Percentiles rank a stretch among this genome's conserved stretches.
Evolutionary conservation across 441 rosid genomes (phyloP).

Genomic region (Gossypium laxum): DNA sequence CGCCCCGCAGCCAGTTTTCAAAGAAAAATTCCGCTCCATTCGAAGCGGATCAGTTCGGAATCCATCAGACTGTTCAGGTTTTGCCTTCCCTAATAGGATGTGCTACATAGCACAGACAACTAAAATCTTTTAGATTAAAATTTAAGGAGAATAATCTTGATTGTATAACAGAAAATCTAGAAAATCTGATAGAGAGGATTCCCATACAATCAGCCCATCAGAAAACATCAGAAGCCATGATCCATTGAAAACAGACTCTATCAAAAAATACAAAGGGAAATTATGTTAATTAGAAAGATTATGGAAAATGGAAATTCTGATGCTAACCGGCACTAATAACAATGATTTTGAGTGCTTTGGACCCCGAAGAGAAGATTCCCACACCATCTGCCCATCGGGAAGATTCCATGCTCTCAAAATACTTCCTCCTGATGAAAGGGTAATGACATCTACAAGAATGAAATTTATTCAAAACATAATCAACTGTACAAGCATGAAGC

Average conservation of each 20-base stretch:
- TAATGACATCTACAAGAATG: constrained; percentile 57
- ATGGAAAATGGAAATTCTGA: neutral
- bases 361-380: constrained; percentile 71
- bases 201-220: no score
- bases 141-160: neutral
- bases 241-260: neutral
- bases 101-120: no score
- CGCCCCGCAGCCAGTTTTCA: no score
- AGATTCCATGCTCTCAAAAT: constrained; percentile 91
- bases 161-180: neutral
- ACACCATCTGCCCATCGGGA: constrained; percentile 97
- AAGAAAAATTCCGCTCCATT: no score
- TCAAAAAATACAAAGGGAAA: neutral
- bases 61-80: no score
- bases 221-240: neutral
- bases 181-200: neutral
- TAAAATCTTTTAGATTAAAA: neutral
- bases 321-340: constrained; percentile 59
- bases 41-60: no score
- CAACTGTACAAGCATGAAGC: no score
- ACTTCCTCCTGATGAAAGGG: constrained; percentile 80
- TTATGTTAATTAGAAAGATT: neutral
- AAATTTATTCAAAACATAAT: constrained; percentile 13
- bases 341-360: constrained; percentile 51
- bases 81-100: no score